Evolutionary conservation across 495 filamentous ascomycete species (phyloP), one percentile per base, ranked within the genome.

Genomic region (Darksidea phi): DNA sequence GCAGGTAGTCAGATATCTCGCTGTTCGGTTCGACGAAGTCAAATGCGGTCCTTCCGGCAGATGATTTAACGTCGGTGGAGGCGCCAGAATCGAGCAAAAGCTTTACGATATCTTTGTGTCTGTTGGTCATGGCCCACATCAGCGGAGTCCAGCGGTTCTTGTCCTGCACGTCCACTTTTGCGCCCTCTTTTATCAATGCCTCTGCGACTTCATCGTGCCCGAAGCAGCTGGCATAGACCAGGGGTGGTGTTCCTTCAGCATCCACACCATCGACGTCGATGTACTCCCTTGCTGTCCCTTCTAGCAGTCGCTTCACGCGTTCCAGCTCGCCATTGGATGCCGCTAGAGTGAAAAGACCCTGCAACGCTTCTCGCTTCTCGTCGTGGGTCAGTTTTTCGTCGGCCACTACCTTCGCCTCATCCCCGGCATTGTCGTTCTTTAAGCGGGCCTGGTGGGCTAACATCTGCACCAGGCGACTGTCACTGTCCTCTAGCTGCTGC

Each of bases 91-190:
- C 93, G 28, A 99, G 80, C 20, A 99, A 75, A 15, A 89, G 78
- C 69, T 97, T 97, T 21, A 90, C 90, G 67, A 99, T 97, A 26
- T 84, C 86, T 73, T 97, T 97, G 72, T 99, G 94, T 63, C 91
- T 79, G 71, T 97, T 99, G 38, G 94, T 97, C 90, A 97, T 97
- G 28, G 94, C 94, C 94, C 94, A 99, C 94, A 97, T 99, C 67
- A 99, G 77, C 17, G 94, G 87, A 71, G 90, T 99, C 94, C 94
- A 99, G 63, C 93, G 85, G 71, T 97, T 95, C 49, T 88, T 86
- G 71, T 99, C 94, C 75, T 97, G 94, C 69, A 87, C 84, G 73
- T 99, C 90, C 25, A 97, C 89, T 61, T 90, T 83, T n/a, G 89
- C 94, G 4, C 94, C 90, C 6, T 88, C 89, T 49, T 90, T 83